Evolutionary conservation across 2,329 filamentous ascomycete genomes (phyloP), one percentile per base, ranked within the genome.

Genomic region (Cordyceps cicadae): DNA sequence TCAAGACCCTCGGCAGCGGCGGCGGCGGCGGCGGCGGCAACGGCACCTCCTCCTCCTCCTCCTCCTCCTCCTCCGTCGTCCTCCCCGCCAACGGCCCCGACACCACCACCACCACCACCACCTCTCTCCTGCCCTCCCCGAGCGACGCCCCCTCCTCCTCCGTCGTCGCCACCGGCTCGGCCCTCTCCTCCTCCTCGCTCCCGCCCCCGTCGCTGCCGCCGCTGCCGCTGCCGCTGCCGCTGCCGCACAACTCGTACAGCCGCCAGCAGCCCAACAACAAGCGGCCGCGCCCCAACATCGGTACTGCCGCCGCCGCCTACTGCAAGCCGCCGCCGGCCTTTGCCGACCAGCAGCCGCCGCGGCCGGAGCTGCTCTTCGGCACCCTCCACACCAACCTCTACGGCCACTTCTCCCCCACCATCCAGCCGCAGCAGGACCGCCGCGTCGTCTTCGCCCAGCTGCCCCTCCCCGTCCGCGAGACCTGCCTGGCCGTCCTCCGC

Each of bases 401-500:
- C 29, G 51, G 41, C 1, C 21, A 54, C 21, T 14, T 54, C 12
- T 46, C 43, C 2, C 43, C 39, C 3, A 46, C 15, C 8, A 11
- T 37, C 3, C 26, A 46, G 5, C 14, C 37, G 8, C 5, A 15
- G 5, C 26, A 15, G 19, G 14, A 49, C 17, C 54, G 32, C 17
- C 49, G 39, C 9, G 34, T 52, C 19, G 6, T 45, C 5, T 59
- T 59, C 15, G 21, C n/a, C 19, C 63, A 66, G 43, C 62, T 69
- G 67, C 60, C 69, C 59, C 15, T 61, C 58, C 61, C 68, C 60
- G 66, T 72, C 4, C 71, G 70, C 8, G 74, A 77, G 11, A 74
- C 70, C 62, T 74, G 72, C 52, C 65, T 78, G 0, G 66, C 66
- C 11, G 70, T 78, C 2, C 69, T 79, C n/a, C 71, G 70, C 9